These are phyloP conservation scores for Blastomyces emzantsi DNA, from an alignment of 2,329 filamentous ascomycete species.

Conservation along the genomic window DNA sequence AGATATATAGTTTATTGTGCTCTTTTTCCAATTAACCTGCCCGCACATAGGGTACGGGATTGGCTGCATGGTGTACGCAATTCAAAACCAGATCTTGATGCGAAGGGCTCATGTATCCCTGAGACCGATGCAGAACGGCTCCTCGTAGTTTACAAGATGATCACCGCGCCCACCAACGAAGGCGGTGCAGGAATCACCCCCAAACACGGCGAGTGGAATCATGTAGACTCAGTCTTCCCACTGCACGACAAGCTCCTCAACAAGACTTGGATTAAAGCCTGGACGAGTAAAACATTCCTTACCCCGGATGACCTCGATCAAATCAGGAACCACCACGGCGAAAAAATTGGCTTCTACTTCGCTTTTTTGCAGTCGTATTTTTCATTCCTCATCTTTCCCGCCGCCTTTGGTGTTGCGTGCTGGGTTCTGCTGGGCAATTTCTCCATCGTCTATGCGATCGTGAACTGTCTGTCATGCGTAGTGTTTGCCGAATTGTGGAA, in stretches of 20 bases:
- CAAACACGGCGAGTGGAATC: conserved; percentile 59
- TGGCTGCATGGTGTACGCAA: conserved; percentile 86
- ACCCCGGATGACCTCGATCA: conserved; percentile 58
- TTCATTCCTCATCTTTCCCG: conserved; percentile 71
- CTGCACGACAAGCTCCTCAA: conserved; percentile 71
- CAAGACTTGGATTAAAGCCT: conserved; percentile 62
- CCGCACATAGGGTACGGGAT: conserved; percentile 61
- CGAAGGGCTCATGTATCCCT: conserved; percentile 62
- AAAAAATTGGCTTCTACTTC: conserved; percentile 86
- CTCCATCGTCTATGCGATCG: conserved; percentile 68
- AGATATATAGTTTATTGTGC: background rate
- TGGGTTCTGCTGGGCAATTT: conserved; percentile 82
- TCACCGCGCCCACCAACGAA: conserved; percentile 62
- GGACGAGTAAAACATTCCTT: conserved; percentile 62
- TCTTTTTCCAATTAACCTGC: background rate
- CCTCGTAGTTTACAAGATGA: conserved; percentile 76
- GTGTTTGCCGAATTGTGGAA: conserved; percentile 96
- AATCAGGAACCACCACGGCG: conserved; percentile 68
- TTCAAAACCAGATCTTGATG: conserved; percentile 64
- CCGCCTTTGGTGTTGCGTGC: conserved; percentile 63
- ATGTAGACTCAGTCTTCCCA: conserved; percentile 65
- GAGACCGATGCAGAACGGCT: conserved; percentile 82
- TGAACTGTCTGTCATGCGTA: conserved; percentile 76
- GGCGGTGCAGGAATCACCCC: conserved; percentile 72
- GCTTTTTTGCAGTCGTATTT: conserved; percentile 91